phyloP scores from a whole-genome alignment of 192 early-diverging fungal species.

The Entomortierella chlamydospora region DNA sequence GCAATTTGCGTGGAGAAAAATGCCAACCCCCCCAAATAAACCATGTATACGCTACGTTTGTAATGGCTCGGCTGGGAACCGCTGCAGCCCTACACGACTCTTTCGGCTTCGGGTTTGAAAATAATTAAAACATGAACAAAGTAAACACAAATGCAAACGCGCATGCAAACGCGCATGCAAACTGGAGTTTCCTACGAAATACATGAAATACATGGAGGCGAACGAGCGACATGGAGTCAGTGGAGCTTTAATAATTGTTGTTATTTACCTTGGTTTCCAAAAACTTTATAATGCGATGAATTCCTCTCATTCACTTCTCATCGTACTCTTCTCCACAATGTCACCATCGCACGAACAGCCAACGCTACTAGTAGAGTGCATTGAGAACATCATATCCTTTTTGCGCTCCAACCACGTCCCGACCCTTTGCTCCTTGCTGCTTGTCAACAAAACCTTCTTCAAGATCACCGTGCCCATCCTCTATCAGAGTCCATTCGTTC shows the following conservation, averaged over 20 bases:
- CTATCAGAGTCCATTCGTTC: slow-evolving; percentile 35
- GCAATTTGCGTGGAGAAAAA: no score
- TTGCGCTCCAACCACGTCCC: slow-evolving; percentile 29
- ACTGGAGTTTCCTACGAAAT: no score
- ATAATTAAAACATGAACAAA: no score
- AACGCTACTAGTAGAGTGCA: slow-evolving; percentile 28
- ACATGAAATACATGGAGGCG: neutral
- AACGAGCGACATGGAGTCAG: neutral
- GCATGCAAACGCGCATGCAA: no score
- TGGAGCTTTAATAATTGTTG: neutral
- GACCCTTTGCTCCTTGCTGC: slow-evolving; percentile 23
- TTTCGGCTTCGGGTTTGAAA: no score
- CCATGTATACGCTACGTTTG: no score
- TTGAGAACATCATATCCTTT: slow-evolving; percentile 28
- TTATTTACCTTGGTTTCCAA: neutral
- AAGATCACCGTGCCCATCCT: slow-evolving; percentile 28
- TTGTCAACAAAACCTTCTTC: slow-evolving; percentile 44
- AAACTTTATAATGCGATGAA: neutral
- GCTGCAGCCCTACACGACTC: no score
- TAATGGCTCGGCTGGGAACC: no score
- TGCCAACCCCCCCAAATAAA: no score
- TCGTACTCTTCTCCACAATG: neutral
- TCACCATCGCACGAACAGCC: neutral
- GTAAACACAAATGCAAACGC: no score
- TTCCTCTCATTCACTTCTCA: neutral